Evolutionary conservation across 345 rosid genomes (phyloP).

Genomic region (Ailanthus altissimus): DNA sequence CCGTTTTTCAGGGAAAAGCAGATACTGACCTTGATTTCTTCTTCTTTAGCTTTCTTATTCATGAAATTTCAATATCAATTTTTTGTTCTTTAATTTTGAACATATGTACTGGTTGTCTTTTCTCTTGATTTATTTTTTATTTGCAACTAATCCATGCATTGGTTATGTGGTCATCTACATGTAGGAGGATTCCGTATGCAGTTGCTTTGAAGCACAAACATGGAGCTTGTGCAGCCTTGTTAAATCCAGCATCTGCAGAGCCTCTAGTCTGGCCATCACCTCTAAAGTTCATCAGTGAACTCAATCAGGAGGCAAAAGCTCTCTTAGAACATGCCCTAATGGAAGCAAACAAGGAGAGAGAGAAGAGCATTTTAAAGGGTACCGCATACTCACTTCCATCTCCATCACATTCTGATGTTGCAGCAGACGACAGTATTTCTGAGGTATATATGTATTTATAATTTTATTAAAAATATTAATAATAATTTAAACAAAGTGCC

Average conservation of each 20-base stretch:
- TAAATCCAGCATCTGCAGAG: conserved; percentile 91
- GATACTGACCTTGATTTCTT: neutral
- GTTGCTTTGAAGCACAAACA: conserved; percentile 84
- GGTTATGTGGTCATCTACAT: conserved; percentile 2
- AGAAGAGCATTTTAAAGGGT: conserved; percentile 78
- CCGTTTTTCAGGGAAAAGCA: conserved; percentile 4
- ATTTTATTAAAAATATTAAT: neutral
- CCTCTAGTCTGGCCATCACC: conserved; percentile 99
- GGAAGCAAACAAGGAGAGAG: conserved; percentile 89
- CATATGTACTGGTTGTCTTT: neutral
- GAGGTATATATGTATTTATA: conserved; percentile 55
- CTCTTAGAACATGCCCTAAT: conserved; percentile 80
- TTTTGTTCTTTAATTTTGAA: neutral
- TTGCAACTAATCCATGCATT: neutral
- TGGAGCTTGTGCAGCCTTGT: conserved; percentile 82
- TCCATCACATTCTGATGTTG: conserved; percentile 64
- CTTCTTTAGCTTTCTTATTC: neutral
- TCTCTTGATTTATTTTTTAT: too few species aligned
- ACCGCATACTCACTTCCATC: conserved; percentile 57
- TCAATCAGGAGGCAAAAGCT: conserved; percentile 77
- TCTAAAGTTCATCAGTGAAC: conserved; percentile 91
- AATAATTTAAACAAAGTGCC: neutral
- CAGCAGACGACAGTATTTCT: conserved; percentile 69
- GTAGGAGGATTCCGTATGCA: conserved; percentile 83
- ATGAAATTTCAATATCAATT: neutral